Evolutionary conservation across 805 yeast species (phyloP).

Genomic region (Candida ipomoeae): DNA sequence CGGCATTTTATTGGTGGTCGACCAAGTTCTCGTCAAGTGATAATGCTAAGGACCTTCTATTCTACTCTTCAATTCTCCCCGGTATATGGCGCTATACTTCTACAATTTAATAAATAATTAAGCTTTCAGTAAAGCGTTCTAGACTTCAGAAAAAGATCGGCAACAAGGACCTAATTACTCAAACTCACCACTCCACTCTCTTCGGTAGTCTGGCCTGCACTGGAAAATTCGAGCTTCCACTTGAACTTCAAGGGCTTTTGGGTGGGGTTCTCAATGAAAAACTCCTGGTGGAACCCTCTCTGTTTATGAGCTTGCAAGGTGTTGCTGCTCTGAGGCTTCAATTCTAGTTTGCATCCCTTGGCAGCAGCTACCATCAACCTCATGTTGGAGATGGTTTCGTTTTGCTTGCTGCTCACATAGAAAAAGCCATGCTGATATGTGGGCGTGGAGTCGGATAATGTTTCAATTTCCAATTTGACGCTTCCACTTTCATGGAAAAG

Average conservation of each 20-base stretch:
- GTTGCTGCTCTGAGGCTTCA: slow-evolving; percentile 61
- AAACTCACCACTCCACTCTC: slow-evolving; percentile 13
- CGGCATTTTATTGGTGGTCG: slow-evolving; percentile 37
- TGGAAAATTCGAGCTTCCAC: slow-evolving; percentile 62
- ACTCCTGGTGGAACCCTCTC: slow-evolving; percentile 53
- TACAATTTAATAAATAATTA: neutral
- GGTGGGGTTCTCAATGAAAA: slow-evolving; percentile 33
- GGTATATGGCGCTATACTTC: neutral
- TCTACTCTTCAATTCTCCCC: neutral
- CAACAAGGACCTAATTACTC: slow-evolving; percentile 4
- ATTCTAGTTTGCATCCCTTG: slow-evolving; percentile 50
- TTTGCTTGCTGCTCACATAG: slow-evolving; percentile 48
- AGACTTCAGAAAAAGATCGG: neutral
- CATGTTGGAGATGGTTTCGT: slow-evolving; percentile 44
- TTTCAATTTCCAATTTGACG: slow-evolving; percentile 48
- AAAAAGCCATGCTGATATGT: slow-evolving; percentile 38
- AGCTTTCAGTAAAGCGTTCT: neutral
- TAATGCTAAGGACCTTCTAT: neutral
- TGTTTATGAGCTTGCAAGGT: slow-evolving; percentile 43
- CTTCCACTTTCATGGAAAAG: slow-evolving; percentile 42
- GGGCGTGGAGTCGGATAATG: slow-evolving; percentile 29
- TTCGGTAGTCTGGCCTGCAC: slow-evolving; percentile 15
- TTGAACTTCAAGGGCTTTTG: slow-evolving; percentile 55
- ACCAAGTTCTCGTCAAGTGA: slow-evolving; percentile 24
- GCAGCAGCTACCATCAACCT: slow-evolving; percentile 71